Conservation (phyloP, 164 flowering plant genomes). For the Vitis labrusca region DNA sequence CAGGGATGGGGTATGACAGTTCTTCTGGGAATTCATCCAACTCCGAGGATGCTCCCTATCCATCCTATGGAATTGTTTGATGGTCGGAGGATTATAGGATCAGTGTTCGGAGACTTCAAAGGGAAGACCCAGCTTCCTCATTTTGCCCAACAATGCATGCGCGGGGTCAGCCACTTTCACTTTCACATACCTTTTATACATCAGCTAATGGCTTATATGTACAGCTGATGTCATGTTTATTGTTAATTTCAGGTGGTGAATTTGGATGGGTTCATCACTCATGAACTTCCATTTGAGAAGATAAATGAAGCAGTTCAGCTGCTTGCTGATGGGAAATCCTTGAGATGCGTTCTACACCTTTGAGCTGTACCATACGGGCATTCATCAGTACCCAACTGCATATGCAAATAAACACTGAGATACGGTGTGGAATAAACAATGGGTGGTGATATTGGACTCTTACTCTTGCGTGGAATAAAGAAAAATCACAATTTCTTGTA, state of each 20-base stretch:
- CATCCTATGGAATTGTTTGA: slow-evolving; percentile 84
- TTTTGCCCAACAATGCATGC: slow-evolving; percentile 53
- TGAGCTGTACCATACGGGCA: slow-evolving; percentile 9
- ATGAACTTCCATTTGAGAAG: slow-evolving; percentile 63
- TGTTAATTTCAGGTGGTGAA: slow-evolving; percentile 47
- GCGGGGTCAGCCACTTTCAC: slow-evolving; percentile 41
- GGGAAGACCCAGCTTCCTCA: slow-evolving; percentile 63
- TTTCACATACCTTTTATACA: too few species aligned
- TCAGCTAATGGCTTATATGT: too few species aligned
- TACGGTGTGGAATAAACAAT: too few species aligned
- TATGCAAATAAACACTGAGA: too few species aligned
- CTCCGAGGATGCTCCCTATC: slow-evolving; percentile 63
- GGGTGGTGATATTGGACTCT: too few species aligned
- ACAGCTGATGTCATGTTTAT: neutral
- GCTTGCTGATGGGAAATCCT: slow-evolving; percentile 51
- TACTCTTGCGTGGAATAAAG: too few species aligned
- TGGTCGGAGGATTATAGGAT: slow-evolving; percentile 51
- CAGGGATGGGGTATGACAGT: slow-evolving; percentile 85
- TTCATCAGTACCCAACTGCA: neutral
- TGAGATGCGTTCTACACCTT: slow-evolving; percentile 66
- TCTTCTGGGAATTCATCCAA: slow-evolving; percentile 60
- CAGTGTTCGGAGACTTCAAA: slow-evolving; percentile 73
- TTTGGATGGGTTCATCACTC: slow-evolving; percentile 70
- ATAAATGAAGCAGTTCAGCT: slow-evolving; percentile 67
- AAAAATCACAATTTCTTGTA: too few species aligned